These are phyloP conservation scores for Obelidium mucronatum DNA, from an alignment of 192 early-diverging fungal species.

Conservation along the genomic window DNA sequence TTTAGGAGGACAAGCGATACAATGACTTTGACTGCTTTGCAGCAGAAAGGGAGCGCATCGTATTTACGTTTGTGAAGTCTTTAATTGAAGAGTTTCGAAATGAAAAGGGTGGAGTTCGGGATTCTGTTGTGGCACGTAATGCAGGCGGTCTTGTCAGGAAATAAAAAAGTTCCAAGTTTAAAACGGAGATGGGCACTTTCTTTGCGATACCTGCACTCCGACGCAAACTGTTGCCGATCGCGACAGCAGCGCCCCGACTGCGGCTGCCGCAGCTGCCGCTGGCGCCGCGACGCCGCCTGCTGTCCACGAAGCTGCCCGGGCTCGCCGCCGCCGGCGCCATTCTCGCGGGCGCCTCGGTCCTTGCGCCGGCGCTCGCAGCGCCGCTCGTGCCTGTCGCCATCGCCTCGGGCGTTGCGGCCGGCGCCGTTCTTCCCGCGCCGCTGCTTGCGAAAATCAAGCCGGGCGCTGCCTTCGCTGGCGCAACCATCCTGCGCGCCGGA, in stretches of 20 bases:
- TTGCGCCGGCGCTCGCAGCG: background rate
- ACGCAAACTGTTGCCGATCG: no score
- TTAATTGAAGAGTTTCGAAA: conserved; percentile 31
- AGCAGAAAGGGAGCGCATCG: conserved; percentile 50
- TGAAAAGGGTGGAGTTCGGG: conserved; percentile 37
- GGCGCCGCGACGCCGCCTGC: no score
- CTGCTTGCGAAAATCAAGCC: background rate
- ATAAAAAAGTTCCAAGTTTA: no score
- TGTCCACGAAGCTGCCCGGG: no score
- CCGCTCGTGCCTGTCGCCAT: conserved; percentile 4
- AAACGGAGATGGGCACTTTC: no score
- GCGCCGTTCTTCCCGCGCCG: background rate
- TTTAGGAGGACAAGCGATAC: conserved; percentile 64
- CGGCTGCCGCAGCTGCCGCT: no score
- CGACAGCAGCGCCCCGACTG: no score
- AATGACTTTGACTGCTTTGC: conserved; percentile 48
- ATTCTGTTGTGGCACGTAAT: conserved; percentile 27
- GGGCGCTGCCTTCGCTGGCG: background rate
- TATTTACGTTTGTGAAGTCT: conserved; percentile 38
- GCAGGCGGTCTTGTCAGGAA: conserved; percentile 30
- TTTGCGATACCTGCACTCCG: no score
- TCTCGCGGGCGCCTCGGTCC: background rate
- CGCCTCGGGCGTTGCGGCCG: background rate
- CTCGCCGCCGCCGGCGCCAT: background rate
- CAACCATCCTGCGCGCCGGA: conserved; percentile 20